phyloP scores from a whole-genome alignment of 345 rosid genomes.

The Ailanthus altissimus region DNA sequence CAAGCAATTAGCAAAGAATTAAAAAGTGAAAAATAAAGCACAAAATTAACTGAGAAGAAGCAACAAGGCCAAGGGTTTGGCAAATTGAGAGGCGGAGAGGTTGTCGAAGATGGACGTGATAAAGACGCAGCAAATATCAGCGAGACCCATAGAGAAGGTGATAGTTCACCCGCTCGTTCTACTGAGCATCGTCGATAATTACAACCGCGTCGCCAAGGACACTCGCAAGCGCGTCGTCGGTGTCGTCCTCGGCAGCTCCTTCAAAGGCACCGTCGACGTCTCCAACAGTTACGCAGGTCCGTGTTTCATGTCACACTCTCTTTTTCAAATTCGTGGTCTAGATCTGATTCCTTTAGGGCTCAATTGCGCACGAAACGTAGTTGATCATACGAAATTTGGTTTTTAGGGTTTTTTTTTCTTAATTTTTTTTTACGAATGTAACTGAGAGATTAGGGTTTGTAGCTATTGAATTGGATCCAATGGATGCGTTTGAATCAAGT shows the following conservation, averaged over 20 bases:
- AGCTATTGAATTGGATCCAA: not conserved
- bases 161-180: conserved; percentile 94
- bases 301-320: not conserved
- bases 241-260: conserved; percentile 72
- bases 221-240: conserved; percentile 87
- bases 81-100: not conserved
- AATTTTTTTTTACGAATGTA: not conserved
- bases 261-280: conserved; percentile 83
- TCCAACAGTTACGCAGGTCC: conserved; percentile 93
- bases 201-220: conserved; percentile 90
- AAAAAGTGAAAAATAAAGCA: not conserved
- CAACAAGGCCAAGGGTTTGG: not conserved
- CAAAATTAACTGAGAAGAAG: not conserved
- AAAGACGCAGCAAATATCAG: conserved; percentile 79
- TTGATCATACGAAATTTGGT: not conserved
- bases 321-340: not conserved
- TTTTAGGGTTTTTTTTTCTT: conserved; percentile 12
- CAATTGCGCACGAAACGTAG: not conserved
- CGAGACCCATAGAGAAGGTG: conserved; percentile 88
- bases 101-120: conserved; percentile 70
- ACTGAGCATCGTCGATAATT: conserved; percentile 94
- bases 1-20: too few relatives aligned
- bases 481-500: not conserved
- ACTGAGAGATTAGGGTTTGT: not conserved
- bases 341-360: conserved; percentile 8